phyloP scores from a whole-genome alignment of 441 rosid genomes.

The Populus hybrid region DNA sequence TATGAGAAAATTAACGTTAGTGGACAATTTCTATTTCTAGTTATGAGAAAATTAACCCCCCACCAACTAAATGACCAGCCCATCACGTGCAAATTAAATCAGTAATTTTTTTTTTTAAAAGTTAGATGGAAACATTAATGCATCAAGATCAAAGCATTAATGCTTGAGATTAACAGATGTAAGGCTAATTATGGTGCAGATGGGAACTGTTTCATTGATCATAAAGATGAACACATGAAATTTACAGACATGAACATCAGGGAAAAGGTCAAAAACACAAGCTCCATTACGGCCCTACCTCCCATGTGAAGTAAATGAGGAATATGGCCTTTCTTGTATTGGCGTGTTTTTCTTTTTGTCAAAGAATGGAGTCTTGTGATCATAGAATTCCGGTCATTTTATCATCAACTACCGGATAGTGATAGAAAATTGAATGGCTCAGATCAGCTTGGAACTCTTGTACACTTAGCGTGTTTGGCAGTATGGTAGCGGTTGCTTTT shows the following conservation, averaged over 20 bases:
- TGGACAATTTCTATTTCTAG: no score
- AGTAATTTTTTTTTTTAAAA: no score
- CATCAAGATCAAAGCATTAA: not conserved
- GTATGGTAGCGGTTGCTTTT: no score
- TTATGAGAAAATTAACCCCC: not conserved
- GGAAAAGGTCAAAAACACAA: not conserved
- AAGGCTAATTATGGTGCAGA: not conserved
- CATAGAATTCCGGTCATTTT: conserved; percentile 6
- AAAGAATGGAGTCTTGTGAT: conserved; percentile 4
- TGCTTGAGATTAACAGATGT: no score
- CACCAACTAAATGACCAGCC: not conserved
- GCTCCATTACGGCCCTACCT: conserved; percentile 11
- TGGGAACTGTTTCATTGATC: not conserved
- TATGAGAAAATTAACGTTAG: not conserved
- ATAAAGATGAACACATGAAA: not conserved
- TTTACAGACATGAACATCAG: not conserved
- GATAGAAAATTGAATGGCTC: not conserved
- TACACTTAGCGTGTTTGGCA: no score
- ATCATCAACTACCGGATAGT: not conserved
- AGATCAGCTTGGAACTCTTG: not conserved
- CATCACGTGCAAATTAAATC: not conserved
- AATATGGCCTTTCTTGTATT: not conserved
- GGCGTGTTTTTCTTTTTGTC: conserved; percentile 8
- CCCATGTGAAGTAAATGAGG: conserved; percentile 9
- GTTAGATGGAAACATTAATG: not conserved